Base-by-base conservation (phyloP, 148 eudicot genomes). In the Persicaria tinctoria region DNA sequence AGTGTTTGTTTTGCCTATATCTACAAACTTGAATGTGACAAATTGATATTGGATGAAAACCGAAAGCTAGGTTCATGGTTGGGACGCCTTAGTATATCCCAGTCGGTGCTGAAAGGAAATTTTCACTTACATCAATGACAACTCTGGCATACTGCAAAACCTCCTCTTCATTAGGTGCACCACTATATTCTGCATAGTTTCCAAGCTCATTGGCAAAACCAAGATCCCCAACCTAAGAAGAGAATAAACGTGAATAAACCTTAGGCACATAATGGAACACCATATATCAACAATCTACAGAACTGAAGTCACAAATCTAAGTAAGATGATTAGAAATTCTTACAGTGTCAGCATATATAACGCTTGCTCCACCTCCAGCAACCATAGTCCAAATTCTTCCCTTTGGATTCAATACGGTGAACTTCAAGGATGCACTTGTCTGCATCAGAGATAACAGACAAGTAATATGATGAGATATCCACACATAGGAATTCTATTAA, bases 351-450 rank as follows among this genome's bases (percentile, higher is more conserved):
- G 93, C 93, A 79, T 89, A 89, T 76, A 89, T 89, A 72, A 89
- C 90, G 82, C 93, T 87, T 63, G 93, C 93, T 68, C 93, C 93
- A 80, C 93, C 93, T 62, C 93, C 93, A 76, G 93, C 93, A 63
- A 89, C 93, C 93, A 89, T 89, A 47, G 93, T 89, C 93, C 93
- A 89, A 80, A 89, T 89, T 73, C 90, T 76, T 46, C 93, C 93
- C 77, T 84, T 89, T 18, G 90, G 93, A 75, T 89, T 89, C 83
- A 89, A 81, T 55, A 89, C 87, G 44, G 90, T 89, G 81, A 89
- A 89, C 84, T 89, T 89, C 85, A 89, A 62, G 60, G 93, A 89
- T 81, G 93, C 93, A 78, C 93, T 89, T n/a, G 90, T 89, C 93
- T 89, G 83, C 82, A 86, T 76, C 14, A 44, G 4, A 4, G 2